Base-by-base conservation (phyloP, 805 yeast species). In the Kuraishia ogatae region DNA sequence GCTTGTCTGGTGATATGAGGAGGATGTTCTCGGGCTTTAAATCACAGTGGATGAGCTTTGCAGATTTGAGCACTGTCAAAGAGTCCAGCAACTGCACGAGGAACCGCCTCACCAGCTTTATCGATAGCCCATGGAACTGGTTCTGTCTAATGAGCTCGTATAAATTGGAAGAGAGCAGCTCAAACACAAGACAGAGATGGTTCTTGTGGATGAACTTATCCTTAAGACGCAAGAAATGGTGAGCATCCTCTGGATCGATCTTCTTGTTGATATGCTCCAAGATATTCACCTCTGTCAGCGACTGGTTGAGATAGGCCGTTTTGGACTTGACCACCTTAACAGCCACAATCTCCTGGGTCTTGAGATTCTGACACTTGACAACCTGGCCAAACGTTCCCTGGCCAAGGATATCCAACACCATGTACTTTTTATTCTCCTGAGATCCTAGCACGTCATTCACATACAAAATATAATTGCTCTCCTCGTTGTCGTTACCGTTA, bases 341-440 rank as follows among this genome's bases (percentile, higher is more conserved):
- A 1, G 99, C 99, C 24, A 92, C 89, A 21, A 93, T 81, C 58
- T 89, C 93, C 65, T 90, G 94, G 50, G 91, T 88, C 51, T 69
- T 71, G 58, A 75, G 60, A 62, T 84, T 81, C 67, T 89, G 96
- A 71, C 97, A 93, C 71, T 93, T 94, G 48, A 92, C 96, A 51
- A 94, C 99, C 71, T 94, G 98, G 10, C 99, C 99, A 76, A 94
- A 94, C 1, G 99, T 92, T 2, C 99, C 99, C 58, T 92, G 93
- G 0, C 99, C 99, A 48, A 94, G 71, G 17, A 94, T 77, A 68
- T 93, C 98, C 56, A 94, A 73, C 4, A 94, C 97, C 64, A 94
- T 77, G 66, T 92, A 93, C 65, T 89, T 87, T 54, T 92, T 77
- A 56, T 89, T 92, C 60, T 89, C 94, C 61, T 87, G 89, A 2